Evolutionary conservation across 371 early-diverging fungal genomes (phyloP).

Genomic region (Mortierella sp.): DNA sequence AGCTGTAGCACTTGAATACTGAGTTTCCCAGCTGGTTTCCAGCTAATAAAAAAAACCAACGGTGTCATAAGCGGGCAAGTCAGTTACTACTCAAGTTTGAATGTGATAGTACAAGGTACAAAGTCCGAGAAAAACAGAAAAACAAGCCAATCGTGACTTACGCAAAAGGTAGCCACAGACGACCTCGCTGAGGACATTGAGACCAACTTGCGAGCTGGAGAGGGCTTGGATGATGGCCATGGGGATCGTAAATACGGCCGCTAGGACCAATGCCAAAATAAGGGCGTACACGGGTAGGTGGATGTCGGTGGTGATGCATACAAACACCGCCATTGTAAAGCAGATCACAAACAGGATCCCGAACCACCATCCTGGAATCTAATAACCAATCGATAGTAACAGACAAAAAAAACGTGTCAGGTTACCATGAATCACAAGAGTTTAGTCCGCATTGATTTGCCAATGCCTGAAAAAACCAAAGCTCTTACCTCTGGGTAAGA

Average conservation of each 20-base stretch:
- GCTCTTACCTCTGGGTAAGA: slow-evolving; percentile 70
- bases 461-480: slow-evolving; percentile 11
- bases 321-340: slow-evolving; percentile 70
- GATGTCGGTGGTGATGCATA: slow-evolving; percentile 69
- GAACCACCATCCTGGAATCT: slow-evolving; percentile 87
- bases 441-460: not conserved
- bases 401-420: slow-evolving; percentile 42
- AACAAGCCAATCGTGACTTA: slow-evolving; percentile 11
- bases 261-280: slow-evolving; percentile 74
- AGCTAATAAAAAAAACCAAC: slow-evolving; percentile 38
- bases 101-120: not conserved
- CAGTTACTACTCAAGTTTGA: no score
- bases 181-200: slow-evolving; percentile 81
- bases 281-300: slow-evolving; percentile 78
- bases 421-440: not conserved
- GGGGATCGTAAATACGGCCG: slow-evolving; percentile 81
- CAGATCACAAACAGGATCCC: slow-evolving; percentile 69
- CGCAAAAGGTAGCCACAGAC: slow-evolving; percentile 64
- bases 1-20: slow-evolving; percentile 67
- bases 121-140: not conserved
- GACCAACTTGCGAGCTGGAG: slow-evolving; percentile 65
- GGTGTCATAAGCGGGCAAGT: no score
- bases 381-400: slow-evolving; percentile 39
- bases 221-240: slow-evolving; percentile 77
- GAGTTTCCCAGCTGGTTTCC: slow-evolving; percentile 64